Conservation (phyloP, 306 rosid species). For the Cucurbita moschata region DNA sequence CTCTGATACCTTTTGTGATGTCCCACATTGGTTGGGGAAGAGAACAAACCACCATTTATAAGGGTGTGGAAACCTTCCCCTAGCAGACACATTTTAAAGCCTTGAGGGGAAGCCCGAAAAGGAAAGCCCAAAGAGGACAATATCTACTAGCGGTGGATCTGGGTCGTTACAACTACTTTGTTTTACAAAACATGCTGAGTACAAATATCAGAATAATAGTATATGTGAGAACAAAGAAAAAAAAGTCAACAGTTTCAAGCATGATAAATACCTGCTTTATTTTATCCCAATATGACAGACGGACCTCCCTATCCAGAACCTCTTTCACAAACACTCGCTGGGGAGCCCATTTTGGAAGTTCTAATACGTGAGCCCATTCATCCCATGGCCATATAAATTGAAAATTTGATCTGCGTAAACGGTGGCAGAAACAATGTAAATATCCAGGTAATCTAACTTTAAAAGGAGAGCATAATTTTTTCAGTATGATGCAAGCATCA, state of each 20-base stretch:
- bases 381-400: constrained; percentile 99
- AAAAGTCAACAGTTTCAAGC: not conserved
- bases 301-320: constrained; percentile 95
- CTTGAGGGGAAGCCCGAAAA: too few species aligned
- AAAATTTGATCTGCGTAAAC: constrained; percentile 68
- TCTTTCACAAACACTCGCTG: constrained; percentile 98
- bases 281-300: constrained; percentile 97
- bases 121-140: too few species aligned
- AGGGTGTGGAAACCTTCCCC: too few species aligned
- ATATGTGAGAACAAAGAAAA: not conserved
- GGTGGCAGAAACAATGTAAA: constrained; percentile 1
- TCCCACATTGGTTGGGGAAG: too few species aligned
- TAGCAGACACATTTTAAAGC: too few species aligned
- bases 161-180: too few species aligned
- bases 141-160: too few species aligned
- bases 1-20: too few species aligned
- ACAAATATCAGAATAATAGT: not conserved
- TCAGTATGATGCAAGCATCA: not conserved
- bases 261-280: constrained; percentile 73
- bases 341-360: constrained; percentile 98
- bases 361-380: constrained; percentile 90
- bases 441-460: not conserved
- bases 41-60: too few species aligned
- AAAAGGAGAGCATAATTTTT: not conserved
- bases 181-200: not conserved